Percentiles rank a stretch among this genome's conserved stretches.
Evolutionary conservation across 1,284 basidiomycete genomes (phyloP).

Genomic region (Mycena citricolor): DNA sequence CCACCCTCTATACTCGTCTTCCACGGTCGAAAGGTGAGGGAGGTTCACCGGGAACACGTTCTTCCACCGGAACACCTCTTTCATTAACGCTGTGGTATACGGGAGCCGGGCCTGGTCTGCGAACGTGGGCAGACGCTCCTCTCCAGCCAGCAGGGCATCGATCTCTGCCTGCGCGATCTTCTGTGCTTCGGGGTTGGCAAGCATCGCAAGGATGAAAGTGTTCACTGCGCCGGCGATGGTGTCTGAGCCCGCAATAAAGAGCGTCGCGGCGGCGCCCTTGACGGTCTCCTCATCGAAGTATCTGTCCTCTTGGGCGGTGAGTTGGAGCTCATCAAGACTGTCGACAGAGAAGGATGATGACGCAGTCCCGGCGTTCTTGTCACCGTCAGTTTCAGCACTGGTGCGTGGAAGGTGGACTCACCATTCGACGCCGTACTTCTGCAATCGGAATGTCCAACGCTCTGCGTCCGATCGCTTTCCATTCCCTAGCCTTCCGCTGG

Average conservation of each 20-base stretch:
- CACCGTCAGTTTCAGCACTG: not conserved
- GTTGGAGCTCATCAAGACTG: not conserved
- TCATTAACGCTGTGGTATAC: slow-evolving; percentile 27
- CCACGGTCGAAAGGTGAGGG: not conserved
- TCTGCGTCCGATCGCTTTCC: slow-evolving; percentile 20
- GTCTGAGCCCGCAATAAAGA: slow-evolving; percentile 6
- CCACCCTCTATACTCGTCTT: slow-evolving; percentile 10
- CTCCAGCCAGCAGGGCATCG: slow-evolving; percentile 24
- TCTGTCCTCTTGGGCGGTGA: not conserved
- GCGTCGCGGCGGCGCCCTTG: slow-evolving; percentile 2
- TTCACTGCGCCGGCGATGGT: slow-evolving; percentile 2
- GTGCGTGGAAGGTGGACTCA: slow-evolving; percentile 27
- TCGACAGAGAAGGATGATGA: slow-evolving; percentile 9
- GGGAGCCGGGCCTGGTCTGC: slow-evolving; percentile 12
- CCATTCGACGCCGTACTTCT: slow-evolving; percentile 9
- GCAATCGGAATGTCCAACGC: slow-evolving; percentile 27
- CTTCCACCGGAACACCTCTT: slow-evolving; percentile 28
- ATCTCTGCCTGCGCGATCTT: slow-evolving; percentile 28
- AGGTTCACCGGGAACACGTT: not conserved
- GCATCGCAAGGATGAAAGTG: slow-evolving; percentile 25
- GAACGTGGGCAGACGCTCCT: slow-evolving; percentile 26
- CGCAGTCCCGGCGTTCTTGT: not conserved
- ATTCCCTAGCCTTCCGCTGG: slow-evolving; percentile 45
- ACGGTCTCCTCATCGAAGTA: not conserved
- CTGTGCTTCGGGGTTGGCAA: slow-evolving; percentile 27